Evolutionary conservation across 192 early-diverging fungal species (phyloP).

Genomic region (Gamsiella multidivaricata): DNA sequence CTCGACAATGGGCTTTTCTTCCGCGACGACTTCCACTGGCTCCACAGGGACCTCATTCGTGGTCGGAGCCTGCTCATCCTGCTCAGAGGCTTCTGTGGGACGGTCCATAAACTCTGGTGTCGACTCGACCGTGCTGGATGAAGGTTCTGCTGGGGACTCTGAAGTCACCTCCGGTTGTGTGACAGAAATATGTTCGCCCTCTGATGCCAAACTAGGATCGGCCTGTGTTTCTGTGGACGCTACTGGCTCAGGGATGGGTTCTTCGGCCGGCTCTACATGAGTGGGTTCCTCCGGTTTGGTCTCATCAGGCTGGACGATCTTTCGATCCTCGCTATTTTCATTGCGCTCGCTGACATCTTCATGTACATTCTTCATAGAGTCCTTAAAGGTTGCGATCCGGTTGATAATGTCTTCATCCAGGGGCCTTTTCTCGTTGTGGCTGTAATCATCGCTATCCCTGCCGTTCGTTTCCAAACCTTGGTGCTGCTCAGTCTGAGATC

Average conservation of each 20-base stretch:
- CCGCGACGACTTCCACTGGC: background rate
- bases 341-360: background rate
- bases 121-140: background rate
- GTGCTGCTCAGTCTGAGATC: background rate
- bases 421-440: background rate
- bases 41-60: background rate
- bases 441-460: no score
- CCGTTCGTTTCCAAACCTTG: no score
- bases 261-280: background rate
- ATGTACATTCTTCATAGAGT: background rate
- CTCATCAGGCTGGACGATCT: background rate
- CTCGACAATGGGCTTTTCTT: background rate
- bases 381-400: conserved; percentile 1
- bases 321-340: background rate
- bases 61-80: background rate
- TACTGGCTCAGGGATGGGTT: background rate
- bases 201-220: conserved; percentile 3
- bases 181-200: background rate
- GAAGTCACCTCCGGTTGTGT: background rate
- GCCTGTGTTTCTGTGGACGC: background rate
- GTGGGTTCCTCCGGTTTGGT: background rate
- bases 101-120: conserved; percentile 21
- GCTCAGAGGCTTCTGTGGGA: background rate
- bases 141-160: background rate
- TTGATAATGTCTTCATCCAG: background rate